phyloP scores from a whole-genome alignment of 192 early-diverging fungal species.

The Coemansia sp. region DNA sequence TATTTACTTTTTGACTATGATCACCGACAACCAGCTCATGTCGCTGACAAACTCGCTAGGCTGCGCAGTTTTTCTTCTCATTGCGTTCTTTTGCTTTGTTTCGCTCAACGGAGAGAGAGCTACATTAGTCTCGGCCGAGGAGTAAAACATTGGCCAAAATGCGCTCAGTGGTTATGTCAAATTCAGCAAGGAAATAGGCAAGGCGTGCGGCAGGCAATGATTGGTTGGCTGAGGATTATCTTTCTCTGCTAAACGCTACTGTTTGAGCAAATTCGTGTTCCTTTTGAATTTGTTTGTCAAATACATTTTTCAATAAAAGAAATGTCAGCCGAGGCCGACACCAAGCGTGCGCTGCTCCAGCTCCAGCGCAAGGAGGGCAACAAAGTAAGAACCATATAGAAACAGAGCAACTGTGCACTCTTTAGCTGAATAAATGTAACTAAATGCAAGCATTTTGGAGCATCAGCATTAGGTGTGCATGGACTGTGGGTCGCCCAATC shows the following conservation, averaged over 20 bases:
- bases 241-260: neutral
- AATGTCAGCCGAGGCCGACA: constrained; percentile 33
- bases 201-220: constrained; percentile 21
- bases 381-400: constrained; percentile 22
- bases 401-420: neutral
- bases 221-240: constrained; percentile 8
- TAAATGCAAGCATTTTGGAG: neutral
- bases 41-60: constrained; percentile 41
- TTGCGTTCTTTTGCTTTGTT: constrained; percentile 45
- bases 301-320: neutral
- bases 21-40: constrained; percentile 50
- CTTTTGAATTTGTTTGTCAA: constrained; percentile 5
- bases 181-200: neutral
- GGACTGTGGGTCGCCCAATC: constrained; percentile 84
- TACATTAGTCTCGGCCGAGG: neutral
- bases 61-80: constrained; percentile 41
- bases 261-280: neutral
- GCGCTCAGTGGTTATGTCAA: neutral
- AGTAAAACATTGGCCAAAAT: neutral
- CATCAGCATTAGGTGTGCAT: constrained; percentile 62
- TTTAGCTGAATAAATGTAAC: no score
- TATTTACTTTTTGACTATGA: constrained; percentile 16
- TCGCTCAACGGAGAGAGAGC: constrained; percentile 25
- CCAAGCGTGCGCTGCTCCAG: constrained; percentile 38
- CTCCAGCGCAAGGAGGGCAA: constrained; percentile 46